Conservation (phyloP, 148 eudicot species). For the Rhododendron mucronatum region DNA sequence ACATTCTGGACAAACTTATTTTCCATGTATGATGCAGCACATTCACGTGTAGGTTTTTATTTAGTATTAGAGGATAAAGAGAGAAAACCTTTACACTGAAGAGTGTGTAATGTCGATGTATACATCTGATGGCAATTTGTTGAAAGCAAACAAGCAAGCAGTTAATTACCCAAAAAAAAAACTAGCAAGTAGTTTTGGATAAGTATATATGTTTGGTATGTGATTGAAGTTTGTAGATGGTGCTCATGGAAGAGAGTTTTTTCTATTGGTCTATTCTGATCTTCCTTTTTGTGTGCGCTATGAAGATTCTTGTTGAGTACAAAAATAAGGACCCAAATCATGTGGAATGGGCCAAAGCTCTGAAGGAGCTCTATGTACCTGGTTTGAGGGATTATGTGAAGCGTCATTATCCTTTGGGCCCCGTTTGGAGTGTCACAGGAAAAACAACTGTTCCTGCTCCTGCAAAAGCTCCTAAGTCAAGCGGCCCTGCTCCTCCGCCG, state of each 20-base stretch:
- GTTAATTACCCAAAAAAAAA: no score
- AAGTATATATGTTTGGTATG: neutral
- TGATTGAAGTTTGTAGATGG: neutral
- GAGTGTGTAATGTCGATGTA: neutral
- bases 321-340: constrained; percentile 83
- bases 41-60: neutral
- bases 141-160: neutral
- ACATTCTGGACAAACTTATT: no score
- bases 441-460: constrained; percentile 53
- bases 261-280: neutral
- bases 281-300: neutral
- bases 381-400: constrained; percentile 94
- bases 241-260: neutral
- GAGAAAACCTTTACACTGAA: neutral
- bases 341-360: constrained; percentile 92
- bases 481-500: constrained; percentile 76
- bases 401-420: constrained; percentile 79
- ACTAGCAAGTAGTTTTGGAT: neutral
- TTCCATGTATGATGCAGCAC: no score
- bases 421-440: constrained; percentile 84
- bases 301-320: constrained; percentile 83
- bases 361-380: constrained; percentile 85
- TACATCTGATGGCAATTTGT: neutral
- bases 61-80: neutral
- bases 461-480: constrained; percentile 45